Evolutionary conservation across 345 rosid species (phyloP).

Genomic region (Anacardium occidentale): DNA sequence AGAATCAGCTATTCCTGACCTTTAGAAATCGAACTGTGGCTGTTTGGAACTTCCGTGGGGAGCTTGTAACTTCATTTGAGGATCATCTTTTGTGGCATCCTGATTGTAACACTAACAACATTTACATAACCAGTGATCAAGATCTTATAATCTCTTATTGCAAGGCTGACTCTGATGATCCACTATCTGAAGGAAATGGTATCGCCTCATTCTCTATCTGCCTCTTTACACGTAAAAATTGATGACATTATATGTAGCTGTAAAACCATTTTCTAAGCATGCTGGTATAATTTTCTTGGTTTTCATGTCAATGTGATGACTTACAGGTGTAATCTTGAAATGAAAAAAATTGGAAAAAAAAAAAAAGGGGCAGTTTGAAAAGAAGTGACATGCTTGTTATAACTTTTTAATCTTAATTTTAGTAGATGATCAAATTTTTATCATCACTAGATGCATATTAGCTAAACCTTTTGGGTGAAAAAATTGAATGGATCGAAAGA

Average conservation of each 20-base stretch:
- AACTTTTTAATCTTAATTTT: not conserved
- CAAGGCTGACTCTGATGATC: slow-evolving; percentile 64
- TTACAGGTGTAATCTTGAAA: too few relatives aligned
- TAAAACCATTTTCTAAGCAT: not conserved
- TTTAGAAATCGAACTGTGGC: slow-evolving; percentile 61
- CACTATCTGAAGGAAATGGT: slow-evolving; percentile 61
- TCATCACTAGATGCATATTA: not conserved
- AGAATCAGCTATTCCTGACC: slow-evolving; percentile 56
- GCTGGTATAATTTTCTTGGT: too few relatives aligned
- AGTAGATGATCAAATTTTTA: not conserved
- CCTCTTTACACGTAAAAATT: not conserved
- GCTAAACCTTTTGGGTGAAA: not conserved
- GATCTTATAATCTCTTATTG: slow-evolving; percentile 74
- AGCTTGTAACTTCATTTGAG: slow-evolving; percentile 61
- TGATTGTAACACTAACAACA: slow-evolving; percentile 73
- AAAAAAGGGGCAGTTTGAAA: not conserved
- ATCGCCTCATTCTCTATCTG: slow-evolving; percentile 1
- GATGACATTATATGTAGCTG: not conserved
- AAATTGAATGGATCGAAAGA: not conserved
- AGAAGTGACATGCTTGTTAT: not conserved
- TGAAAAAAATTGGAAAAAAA: too few relatives aligned
- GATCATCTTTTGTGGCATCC: slow-evolving; percentile 77
- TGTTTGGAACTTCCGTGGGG: slow-evolving; percentile 74
- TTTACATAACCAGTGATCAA: slow-evolving; percentile 69
- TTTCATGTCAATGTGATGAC: too few relatives aligned